These are phyloP conservation scores for Sphaerulina vaccinii DNA, from an alignment of 2,329 filamentous ascomycete genomes.

Conservation along the genomic window DNA sequence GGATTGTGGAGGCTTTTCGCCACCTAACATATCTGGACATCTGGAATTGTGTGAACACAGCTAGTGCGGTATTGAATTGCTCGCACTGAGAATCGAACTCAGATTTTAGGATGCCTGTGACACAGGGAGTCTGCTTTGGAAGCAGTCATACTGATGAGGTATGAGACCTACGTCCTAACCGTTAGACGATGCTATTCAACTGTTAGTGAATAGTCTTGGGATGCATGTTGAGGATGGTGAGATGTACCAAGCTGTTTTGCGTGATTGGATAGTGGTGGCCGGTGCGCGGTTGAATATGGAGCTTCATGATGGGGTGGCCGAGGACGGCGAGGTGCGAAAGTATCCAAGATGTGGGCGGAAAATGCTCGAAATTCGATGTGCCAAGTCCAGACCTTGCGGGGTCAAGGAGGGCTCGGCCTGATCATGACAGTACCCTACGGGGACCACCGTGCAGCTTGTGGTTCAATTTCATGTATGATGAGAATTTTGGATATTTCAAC, in stretches of 20 bases:
- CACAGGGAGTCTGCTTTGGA: slow-evolving; percentile 14
- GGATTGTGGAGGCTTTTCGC: slow-evolving; percentile 7
- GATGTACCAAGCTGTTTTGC: background rate
- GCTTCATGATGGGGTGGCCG: too few relatives aligned
- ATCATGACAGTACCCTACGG: too few relatives aligned
- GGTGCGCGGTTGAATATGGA: background rate
- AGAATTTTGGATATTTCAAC: too few relatives aligned
- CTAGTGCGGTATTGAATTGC: slow-evolving; percentile 2
- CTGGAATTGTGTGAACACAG: background rate
- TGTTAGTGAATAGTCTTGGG: background rate
- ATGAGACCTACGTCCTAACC: slow-evolving; percentile 22
- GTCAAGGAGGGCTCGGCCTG: too few relatives aligned
- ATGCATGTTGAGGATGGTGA: background rate
- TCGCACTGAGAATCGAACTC: slow-evolving; percentile 24
- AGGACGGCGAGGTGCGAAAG: too few relatives aligned
- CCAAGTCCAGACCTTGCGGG: too few relatives aligned
- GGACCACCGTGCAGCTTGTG: too few relatives aligned
- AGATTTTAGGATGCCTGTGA: slow-evolving; percentile 25
- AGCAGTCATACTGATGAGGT: slow-evolving; percentile 14
- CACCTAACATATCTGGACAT: slow-evolving; percentile 7
- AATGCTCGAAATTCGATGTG: too few relatives aligned
- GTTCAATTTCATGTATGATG: too few relatives aligned
- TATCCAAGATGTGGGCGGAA: too few relatives aligned
- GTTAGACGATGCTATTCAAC: slow-evolving; percentile 9
- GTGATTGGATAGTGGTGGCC: background rate